Evolutionary conservation across 129 eudicot genomes (phyloP).

Genomic region (Apium graveolens): DNA sequence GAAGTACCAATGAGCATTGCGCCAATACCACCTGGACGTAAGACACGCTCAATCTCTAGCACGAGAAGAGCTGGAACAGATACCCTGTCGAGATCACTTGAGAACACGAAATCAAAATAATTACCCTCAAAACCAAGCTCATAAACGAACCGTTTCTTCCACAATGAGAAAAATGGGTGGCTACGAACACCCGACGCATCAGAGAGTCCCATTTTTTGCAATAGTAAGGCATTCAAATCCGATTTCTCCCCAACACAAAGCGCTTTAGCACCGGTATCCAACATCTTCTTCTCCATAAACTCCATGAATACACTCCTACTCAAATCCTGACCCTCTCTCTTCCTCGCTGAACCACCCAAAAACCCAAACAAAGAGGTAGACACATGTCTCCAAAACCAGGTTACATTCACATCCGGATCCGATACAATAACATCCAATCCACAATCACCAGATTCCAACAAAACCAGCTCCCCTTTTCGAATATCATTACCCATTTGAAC

Average conservation of each 20-base stretch:
- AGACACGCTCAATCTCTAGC: slow-evolving; percentile 71
- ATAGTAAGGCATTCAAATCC: slow-evolving; percentile 30
- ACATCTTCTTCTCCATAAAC: slow-evolving; percentile 48
- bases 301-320: slow-evolving; percentile 49
- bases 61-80: slow-evolving; percentile 81
- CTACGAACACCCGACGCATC: slow-evolving; percentile 39
- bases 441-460: slow-evolving; percentile 41
- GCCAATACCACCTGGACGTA: slow-evolving; percentile 81
- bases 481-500: slow-evolving; percentile 46
- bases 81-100: slow-evolving; percentile 49
- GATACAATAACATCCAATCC: slow-evolving; percentile 27
- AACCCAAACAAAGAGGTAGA: slow-evolving; percentile 18
- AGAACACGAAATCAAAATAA: slow-evolving; percentile 63
- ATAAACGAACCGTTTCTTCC: slow-evolving; percentile 39
- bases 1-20: slow-evolving; percentile 52
- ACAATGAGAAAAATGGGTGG: slow-evolving; percentile 51
- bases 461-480: slow-evolving; percentile 28
- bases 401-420: slow-evolving; percentile 12
- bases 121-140: slow-evolving; percentile 55
- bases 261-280: slow-evolving; percentile 40
- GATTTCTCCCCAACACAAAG: slow-evolving; percentile 72
- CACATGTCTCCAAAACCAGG: slow-evolving; percentile 23
- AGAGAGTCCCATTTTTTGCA: slow-evolving; percentile 50
- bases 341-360: slow-evolving; percentile 11
- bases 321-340: slow-evolving; percentile 40